phyloP scores from a whole-genome alignment of 1,139 yeast genomes.

The Candida smagusa region DNA sequence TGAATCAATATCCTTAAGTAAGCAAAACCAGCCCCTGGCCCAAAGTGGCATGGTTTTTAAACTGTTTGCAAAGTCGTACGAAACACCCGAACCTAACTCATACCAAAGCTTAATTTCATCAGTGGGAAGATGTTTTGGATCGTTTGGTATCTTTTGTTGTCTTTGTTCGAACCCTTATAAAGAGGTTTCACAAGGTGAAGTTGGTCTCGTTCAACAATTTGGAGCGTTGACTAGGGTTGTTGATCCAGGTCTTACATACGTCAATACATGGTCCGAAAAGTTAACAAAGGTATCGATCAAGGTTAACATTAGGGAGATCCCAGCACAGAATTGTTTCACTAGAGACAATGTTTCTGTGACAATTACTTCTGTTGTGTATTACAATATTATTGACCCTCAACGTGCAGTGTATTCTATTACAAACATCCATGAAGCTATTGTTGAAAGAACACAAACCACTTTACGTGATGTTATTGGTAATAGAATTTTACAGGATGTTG shows the following conservation, averaged over 20 bases:
- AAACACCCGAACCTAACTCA: slow-evolving; percentile 32
- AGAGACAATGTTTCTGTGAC: slow-evolving; percentile 64
- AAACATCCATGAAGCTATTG: slow-evolving; percentile 56
- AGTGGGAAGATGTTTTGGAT: slow-evolving; percentile 51
- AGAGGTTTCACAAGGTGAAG: slow-evolving; percentile 64
- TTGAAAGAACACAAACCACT: slow-evolving; percentile 73
- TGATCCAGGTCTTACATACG: slow-evolving; percentile 68
- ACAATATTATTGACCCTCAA: slow-evolving; percentile 67
- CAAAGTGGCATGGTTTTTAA: slow-evolving; percentile 18
- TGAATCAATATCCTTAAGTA: not conserved
- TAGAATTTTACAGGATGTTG: slow-evolving; percentile 65
- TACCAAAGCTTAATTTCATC: slow-evolving; percentile 41
- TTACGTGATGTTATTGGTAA: slow-evolving; percentile 73
- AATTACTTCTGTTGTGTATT: slow-evolving; percentile 66
- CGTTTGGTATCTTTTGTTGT: slow-evolving; percentile 59
- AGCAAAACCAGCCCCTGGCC: slow-evolving; percentile 9
- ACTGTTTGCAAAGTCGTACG: slow-evolving; percentile 35
- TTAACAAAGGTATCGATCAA: slow-evolving; percentile 53
- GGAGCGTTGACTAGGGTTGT: slow-evolving; percentile 67
- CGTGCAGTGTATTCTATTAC: slow-evolving; percentile 61
- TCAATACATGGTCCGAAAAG: slow-evolving; percentile 63
- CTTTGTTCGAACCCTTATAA: slow-evolving; percentile 61
- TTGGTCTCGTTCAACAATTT: slow-evolving; percentile 65
- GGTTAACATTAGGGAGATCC: slow-evolving; percentile 62
- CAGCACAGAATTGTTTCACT: slow-evolving; percentile 67